phyloP scores from a whole-genome alignment of 306 rosid genomes.

The Spatholobus suberectus region DNA sequence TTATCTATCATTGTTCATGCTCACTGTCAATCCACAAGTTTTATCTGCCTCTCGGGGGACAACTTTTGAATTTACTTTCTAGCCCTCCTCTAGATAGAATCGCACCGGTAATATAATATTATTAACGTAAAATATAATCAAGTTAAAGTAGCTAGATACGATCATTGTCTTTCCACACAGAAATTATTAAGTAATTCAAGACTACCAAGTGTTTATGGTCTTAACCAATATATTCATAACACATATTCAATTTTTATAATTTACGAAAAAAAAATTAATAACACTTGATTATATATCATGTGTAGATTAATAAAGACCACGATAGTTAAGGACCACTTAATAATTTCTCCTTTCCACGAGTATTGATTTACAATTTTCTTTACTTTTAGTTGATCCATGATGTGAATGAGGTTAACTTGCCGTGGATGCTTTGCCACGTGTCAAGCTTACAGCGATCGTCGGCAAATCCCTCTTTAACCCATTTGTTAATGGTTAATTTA shows the following conservation, averaged over 20 bases:
- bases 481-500: not conserved
- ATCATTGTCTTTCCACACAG: not conserved
- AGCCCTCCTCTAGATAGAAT: no score
- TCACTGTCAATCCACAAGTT: not conserved
- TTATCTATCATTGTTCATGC: no score
- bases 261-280: no score
- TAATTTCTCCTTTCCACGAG: no score
- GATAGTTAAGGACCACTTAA: no score
- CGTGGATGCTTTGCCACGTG: slow-evolving; percentile 24
- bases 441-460: slow-evolving; percentile 43
- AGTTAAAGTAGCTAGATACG: not conserved
- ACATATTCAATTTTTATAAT: no score
- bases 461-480: slow-evolving; percentile 55
- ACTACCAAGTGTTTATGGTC: no score
- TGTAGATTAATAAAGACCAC: no score
- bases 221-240: no score
- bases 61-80: no score
- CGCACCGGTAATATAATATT: not conserved
- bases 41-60: not conserved
- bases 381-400: not conserved
- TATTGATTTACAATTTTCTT: not conserved
- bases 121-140: not conserved
- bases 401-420: slow-evolving; percentile 18
- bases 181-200: no score
- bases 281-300: no score